A percentile compares a stretch with the other conserved stretches of the same genome.
These are phyloP conservation scores for Fusarium armeniacum DNA, from an alignment of 2,329 filamentous ascomycete genomes.

Conservation along the genomic window DNA sequence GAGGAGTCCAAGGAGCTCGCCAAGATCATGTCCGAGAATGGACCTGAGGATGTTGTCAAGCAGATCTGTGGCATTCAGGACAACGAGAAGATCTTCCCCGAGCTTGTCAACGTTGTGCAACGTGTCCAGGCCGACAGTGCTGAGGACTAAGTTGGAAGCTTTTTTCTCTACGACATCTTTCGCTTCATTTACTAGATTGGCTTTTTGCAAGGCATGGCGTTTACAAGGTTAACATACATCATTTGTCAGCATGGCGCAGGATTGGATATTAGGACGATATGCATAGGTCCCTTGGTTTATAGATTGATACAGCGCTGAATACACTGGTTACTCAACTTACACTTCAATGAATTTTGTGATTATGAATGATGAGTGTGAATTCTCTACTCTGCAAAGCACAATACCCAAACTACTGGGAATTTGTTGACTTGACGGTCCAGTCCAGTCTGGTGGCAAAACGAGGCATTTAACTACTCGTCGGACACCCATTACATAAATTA, in stretches of 20 bases:
- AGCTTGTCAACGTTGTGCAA: conserved; percentile 82
- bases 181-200: neutral
- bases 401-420: neutral
- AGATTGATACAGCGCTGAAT: conserved; percentile 44
- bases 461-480: neutral
- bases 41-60: conserved; percentile 79
- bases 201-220: conserved; percentile 39
- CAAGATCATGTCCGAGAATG: conserved; percentile 82
- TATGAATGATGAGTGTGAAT: neutral
- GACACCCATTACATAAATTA: neutral
- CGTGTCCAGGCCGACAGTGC: conserved; percentile 79
- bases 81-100: conserved; percentile 81
- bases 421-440: neutral
- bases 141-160: conserved; percentile 58
- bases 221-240: conserved; percentile 46
- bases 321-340: conserved; percentile 28
- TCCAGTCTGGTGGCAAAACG: neutral
- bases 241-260: conserved; percentile 48
- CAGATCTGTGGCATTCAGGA: conserved; percentile 86
- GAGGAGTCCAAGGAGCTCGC: conserved; percentile 90
- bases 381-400: neutral
- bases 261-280: conserved; percentile 24
- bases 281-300: conserved; percentile 33
- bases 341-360: neutral
- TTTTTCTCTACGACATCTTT: neutral